Percentiles rank a stretch among this genome's conserved stretches.
Conservation (phyloP, 768 basidiomycete genomes). For the Kwoniella sp. region DNA sequence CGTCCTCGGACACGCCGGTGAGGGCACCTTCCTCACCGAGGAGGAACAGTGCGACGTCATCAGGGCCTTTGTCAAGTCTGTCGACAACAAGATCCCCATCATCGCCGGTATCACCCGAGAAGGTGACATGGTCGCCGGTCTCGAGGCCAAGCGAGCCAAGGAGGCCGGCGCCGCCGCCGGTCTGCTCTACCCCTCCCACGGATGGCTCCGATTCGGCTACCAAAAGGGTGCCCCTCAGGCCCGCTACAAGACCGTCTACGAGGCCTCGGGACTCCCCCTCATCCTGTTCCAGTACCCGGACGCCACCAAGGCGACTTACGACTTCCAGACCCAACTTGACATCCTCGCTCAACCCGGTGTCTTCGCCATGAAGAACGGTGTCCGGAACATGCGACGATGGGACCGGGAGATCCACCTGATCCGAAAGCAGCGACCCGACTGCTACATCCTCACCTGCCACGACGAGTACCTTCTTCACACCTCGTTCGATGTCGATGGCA, state of each 20-base stretch:
- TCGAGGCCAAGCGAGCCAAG: slow-evolving; percentile 21
- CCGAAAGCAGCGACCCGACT: slow-evolving; percentile 13
- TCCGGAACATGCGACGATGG: slow-evolving; percentile 22
- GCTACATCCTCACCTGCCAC: slow-evolving; percentile 16
- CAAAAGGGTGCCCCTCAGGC: slow-evolving; percentile 20
- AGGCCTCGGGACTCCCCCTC: slow-evolving; percentile 14
- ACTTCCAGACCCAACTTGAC: slow-evolving; percentile 19
- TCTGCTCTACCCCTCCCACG: slow-evolving; percentile 22
- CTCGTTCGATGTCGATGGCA: slow-evolving; percentile 13
- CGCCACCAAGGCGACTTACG: slow-evolving; percentile 14
- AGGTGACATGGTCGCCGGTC: slow-evolving; percentile 15
- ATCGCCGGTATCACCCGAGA: slow-evolving; percentile 20
- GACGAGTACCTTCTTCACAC: slow-evolving; percentile 24
- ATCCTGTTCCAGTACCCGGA: slow-evolving; percentile 23
- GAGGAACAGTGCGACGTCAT: slow-evolving; percentile 16
- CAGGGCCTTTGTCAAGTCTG: slow-evolving; percentile 17
- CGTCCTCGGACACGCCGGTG: slow-evolving; percentile 22
- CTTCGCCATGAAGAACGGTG: slow-evolving; percentile 21
- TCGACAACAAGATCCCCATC: slow-evolving; percentile 18
- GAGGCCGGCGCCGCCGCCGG: slow-evolving; percentile 21
- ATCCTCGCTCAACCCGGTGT: slow-evolving; percentile 17
- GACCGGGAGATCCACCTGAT: slow-evolving; percentile 19
- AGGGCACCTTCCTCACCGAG: slow-evolving; percentile 17
- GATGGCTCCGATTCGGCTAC: slow-evolving; percentile 23
- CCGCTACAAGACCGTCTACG: slow-evolving; percentile 11